phyloP scores from a whole-genome alignment of 2,329 filamentous ascomycete species.

The Colletotrichum sp. region DNA sequence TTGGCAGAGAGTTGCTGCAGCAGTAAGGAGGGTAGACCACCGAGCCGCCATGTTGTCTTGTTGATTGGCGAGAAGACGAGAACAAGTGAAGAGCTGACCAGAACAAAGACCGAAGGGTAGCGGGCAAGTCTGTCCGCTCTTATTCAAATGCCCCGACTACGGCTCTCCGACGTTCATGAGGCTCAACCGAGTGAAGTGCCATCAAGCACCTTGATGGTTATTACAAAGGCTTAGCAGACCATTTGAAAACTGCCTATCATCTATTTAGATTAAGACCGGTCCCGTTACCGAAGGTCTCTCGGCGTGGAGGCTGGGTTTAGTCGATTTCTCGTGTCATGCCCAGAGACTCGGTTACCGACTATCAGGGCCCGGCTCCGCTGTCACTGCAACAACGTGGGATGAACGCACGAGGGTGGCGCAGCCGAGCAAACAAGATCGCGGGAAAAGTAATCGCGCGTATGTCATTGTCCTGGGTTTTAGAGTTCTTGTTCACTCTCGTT shows the following conservation, averaged over 20 bases:
- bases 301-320: not conserved
- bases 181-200: not conserved
- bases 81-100: not conserved
- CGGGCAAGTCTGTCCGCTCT: not conserved
- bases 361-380: not conserved
- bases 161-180: not conserved
- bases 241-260: not conserved
- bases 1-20: conserved; percentile 3
- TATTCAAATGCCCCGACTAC: not conserved
- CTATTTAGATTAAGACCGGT: not conserved
- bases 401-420: not conserved
- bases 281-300: not conserved
- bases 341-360: not conserved
- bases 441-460: conserved; percentile 1
- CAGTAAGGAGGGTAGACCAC: conserved; percentile 1
- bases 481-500: not conserved
- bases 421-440: not conserved
- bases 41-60: not conserved
- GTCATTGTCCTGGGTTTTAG: not conserved
- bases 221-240: not conserved
- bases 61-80: not conserved
- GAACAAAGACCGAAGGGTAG: not conserved
- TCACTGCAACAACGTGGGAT: not conserved
- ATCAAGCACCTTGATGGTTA: conserved; percentile 6
- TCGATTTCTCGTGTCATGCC: not conserved